Evolutionary conservation across 768 basidiomycete genomes (phyloP).

Genomic region (Leccinum obscurum): DNA sequence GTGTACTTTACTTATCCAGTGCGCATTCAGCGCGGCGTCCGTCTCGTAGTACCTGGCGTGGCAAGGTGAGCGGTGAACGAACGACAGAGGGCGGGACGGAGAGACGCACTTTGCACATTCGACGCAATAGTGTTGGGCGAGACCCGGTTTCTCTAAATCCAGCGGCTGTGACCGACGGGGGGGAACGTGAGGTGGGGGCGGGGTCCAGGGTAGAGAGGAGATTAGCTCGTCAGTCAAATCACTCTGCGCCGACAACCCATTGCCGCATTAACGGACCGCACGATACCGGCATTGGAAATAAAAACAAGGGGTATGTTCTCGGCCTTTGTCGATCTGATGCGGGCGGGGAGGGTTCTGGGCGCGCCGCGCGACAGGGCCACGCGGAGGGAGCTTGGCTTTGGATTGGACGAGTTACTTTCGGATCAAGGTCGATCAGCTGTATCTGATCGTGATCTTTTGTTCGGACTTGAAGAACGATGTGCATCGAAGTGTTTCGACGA

Average conservation of each 20-base stretch:
- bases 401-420: slow-evolving; percentile 52
- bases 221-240: slow-evolving; percentile 17
- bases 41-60: slow-evolving; percentile 75
- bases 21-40: slow-evolving; percentile 75
- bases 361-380: slow-evolving; percentile 8
- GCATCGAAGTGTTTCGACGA: not conserved
- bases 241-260: not conserved
- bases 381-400: slow-evolving; percentile 19
- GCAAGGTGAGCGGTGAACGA: not conserved
- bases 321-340: slow-evolving; percentile 16
- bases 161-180: slow-evolving; percentile 59
- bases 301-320: not conserved
- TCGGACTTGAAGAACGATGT: slow-evolving; percentile 50
- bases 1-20: slow-evolving; percentile 89
- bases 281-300: not conserved
- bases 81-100: too few species aligned
- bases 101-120: slow-evolving; percentile 84
- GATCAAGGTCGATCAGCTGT: slow-evolving; percentile 85
- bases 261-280: slow-evolving; percentile 6
- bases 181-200: slow-evolving; percentile 13
- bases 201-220: slow-evolving; percentile 11
- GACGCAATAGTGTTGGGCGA: slow-evolving; percentile 95
- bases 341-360: not conserved
- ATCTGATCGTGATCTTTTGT: slow-evolving; percentile 90
- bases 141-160: slow-evolving; percentile 86